Evolutionary conservation across 2,329 filamentous ascomycete species (phyloP).

Genomic region (Esteya vermicola): DNA sequence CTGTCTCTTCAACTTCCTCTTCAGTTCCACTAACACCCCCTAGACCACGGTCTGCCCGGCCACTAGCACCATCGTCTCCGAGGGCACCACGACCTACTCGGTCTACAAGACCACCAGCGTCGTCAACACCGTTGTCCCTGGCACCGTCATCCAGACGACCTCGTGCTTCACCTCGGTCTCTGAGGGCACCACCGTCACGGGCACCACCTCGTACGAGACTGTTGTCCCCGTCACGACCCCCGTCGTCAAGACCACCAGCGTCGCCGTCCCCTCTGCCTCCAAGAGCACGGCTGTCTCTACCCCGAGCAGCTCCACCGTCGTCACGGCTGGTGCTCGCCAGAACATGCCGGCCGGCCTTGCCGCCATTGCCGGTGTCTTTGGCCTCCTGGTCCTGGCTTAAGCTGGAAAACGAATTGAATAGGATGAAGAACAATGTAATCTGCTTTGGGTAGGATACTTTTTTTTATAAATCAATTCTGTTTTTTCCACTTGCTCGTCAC

Average conservation of each 20-base stretch:
- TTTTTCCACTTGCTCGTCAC: too few relatives aligned
- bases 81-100: slow-evolving; percentile 15
- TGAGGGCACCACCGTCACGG: neutral
- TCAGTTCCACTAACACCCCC: neutral
- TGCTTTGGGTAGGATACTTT: neutral
- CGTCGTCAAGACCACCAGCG: slow-evolving; percentile 9
- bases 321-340: slow-evolving; percentile 16
- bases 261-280: neutral
- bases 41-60: neutral
- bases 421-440: too few relatives aligned
- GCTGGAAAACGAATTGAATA: too few relatives aligned
- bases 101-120: slow-evolving; percentile 28
- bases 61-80: neutral
- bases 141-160: slow-evolving; percentile 10
- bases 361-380: slow-evolving; percentile 23
- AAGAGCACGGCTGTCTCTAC: slow-evolving; percentile 18
- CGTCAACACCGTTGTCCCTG: slow-evolving; percentile 18
- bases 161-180: slow-evolving; percentile 8
- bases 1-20: too few relatives aligned
- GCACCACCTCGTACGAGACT: slow-evolving; percentile 5
- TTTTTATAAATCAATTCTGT: neutral
- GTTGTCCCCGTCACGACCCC: slow-evolving; percentile 14
- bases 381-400: slow-evolving; percentile 21
- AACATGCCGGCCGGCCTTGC: slow-evolving; percentile 20
- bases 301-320: slow-evolving; percentile 11